Evolutionary conservation across 768 basidiomycete genomes (phyloP).

Genomic region (Filobasidium floriforme): DNA sequence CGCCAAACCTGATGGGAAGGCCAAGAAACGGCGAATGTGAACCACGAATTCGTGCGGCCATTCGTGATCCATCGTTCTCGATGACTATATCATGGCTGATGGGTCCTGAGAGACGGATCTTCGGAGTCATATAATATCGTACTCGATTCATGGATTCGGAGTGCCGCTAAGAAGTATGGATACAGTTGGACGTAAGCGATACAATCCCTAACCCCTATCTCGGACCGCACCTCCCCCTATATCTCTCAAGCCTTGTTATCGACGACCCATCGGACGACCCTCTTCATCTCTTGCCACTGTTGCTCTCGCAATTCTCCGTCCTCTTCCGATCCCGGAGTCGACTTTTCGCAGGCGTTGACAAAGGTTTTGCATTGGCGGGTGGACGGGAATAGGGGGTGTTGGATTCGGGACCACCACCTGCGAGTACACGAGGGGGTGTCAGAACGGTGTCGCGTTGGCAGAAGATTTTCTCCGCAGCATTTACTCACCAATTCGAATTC

Average conservation of each 20-base stretch:
- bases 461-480: neutral
- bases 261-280: slow-evolving; percentile 36
- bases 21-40: too few species aligned
- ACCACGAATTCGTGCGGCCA: too few species aligned
- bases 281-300: slow-evolving; percentile 40
- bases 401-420: slow-evolving; percentile 38
- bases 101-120: too few species aligned
- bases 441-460: neutral
- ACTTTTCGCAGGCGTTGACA: slow-evolving; percentile 35
- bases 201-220: too few species aligned
- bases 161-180: too few species aligned
- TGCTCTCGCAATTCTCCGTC: slow-evolving; percentile 28
- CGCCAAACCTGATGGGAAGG: too few species aligned
- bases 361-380: slow-evolving; percentile 31
- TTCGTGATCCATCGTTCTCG: too few species aligned
- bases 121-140: too few species aligned
- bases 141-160: too few species aligned
- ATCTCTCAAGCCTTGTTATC: slow-evolving; percentile 27
- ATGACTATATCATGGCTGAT: too few species aligned
- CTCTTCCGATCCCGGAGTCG: neutral
- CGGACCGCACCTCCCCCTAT: neutral
- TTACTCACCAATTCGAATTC: slow-evolving; percentile 42
- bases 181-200: too few species aligned
- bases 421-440: neutral
- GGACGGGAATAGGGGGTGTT: slow-evolving; percentile 30